These are phyloP conservation scores for Massospora cicadina DNA, from an alignment of 371 early-diverging fungal genomes.

Conservation along the genomic window DNA sequence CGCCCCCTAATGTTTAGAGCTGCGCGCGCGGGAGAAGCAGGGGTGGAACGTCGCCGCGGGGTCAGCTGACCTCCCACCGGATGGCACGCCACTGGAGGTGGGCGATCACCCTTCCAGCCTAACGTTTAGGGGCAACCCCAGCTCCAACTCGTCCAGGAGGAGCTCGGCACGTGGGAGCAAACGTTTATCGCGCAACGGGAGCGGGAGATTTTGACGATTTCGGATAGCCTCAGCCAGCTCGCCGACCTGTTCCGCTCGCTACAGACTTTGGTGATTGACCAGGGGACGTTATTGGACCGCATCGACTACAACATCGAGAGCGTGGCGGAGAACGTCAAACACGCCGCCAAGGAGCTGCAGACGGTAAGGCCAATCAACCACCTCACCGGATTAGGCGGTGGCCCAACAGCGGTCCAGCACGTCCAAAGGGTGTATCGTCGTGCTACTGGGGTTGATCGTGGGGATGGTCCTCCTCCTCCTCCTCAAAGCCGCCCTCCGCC, in stretches of 20 bases:
- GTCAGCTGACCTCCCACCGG: neutral
- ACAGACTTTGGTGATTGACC: constrained; percentile 89
- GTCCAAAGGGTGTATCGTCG: neutral
- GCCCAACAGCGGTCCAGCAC: neutral
- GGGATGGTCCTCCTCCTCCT: neutral
- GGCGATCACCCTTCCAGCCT: too few relatives aligned
- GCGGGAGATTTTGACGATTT: constrained; percentile 78
- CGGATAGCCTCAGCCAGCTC: constrained; percentile 74
- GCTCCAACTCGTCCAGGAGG: constrained; percentile 32
- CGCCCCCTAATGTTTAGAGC: neutral
- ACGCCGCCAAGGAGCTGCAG: constrained; percentile 66
- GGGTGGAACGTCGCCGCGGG: neutral
- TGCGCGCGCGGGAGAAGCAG: neutral
- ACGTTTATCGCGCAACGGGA: constrained; percentile 62
- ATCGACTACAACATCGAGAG: constrained; percentile 95
- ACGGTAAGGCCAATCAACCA: constrained; percentile 29
- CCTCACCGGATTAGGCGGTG: neutral
- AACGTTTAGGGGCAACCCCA: constrained; percentile 56
- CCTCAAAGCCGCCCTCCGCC: neutral
- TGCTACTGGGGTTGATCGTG: neutral
- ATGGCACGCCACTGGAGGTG: neutral
- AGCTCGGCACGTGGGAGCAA: constrained; percentile 34
- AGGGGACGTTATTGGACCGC: constrained; percentile 89
- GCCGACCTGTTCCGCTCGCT: constrained; percentile 83
- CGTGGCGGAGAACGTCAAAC: constrained; percentile 50